Evolutionary conservation across 1,284 basidiomycete genomes (phyloP).

Genomic region (Inonotus hispidus): DNA sequence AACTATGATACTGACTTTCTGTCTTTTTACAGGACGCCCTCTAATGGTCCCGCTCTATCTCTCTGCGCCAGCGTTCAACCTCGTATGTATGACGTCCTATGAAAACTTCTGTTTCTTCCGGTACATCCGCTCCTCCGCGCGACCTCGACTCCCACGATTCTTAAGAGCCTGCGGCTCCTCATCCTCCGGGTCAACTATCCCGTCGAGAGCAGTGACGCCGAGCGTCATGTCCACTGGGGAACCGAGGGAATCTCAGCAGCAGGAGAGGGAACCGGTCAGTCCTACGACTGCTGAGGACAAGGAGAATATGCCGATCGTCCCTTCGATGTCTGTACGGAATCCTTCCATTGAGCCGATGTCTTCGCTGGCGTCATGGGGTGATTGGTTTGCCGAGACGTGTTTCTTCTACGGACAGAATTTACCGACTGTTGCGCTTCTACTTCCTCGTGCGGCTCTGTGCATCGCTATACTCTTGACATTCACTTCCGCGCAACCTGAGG

Average conservation of each 20-base stretch:
- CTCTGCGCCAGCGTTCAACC: conserved; percentile 68
- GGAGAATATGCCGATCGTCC: conserved; percentile 3
- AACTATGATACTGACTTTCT: neutral
- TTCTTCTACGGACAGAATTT: conserved; percentile 77
- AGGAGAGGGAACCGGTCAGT: conserved; percentile 8
- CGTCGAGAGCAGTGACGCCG: conserved; percentile 12
- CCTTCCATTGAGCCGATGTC: conserved; percentile 4
- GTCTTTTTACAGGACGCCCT: conserved; percentile 60
- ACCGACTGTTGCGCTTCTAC: conserved; percentile 66
- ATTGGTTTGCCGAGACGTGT: conserved; percentile 72
- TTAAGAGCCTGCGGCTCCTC: conserved; percentile 12
- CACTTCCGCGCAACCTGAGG: conserved; percentile 43
- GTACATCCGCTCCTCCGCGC: conserved; percentile 68
- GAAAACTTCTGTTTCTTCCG: conserved; percentile 78
- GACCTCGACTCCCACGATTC: conserved; percentile 25
- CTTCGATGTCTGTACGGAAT: neutral
- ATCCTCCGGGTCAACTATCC: conserved; percentile 11
- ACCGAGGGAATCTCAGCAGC: conserved; percentile 9
- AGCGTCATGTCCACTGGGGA: conserved; percentile 12
- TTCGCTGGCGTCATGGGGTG: conserved; percentile 29
- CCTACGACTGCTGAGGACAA: conserved; percentile 1
- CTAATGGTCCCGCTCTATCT: conserved; percentile 76
- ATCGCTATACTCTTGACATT: conserved; percentile 67
- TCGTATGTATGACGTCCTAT: conserved; percentile 72
- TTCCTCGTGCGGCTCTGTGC: conserved; percentile 74